Base-by-base conservation (phyloP, 768 basidiomycete genomes). In the Clitopilus hobsonii region DNA sequence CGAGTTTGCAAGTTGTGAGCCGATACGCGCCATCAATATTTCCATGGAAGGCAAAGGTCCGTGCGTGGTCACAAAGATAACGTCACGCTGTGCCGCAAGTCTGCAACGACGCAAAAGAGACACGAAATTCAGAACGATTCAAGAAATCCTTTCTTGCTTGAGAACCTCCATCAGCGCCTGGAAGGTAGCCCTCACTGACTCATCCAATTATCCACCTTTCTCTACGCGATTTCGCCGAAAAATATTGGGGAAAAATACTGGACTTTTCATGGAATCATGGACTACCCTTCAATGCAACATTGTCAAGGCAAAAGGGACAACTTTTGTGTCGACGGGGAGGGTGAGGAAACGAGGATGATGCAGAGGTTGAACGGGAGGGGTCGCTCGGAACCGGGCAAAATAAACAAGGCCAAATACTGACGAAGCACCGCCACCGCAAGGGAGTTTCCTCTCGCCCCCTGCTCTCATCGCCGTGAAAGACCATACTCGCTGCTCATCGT, bases 391-490 rank as follows among this genome's bases (percentile, higher is more conserved):
- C 20, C 18, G 11, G 30, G 25, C 18, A 45, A 18, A 53, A 10
- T 50, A 57, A 61, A 61, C 32, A 59, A 10, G 4, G 36, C 24
- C 56, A 61, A 59, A 61, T 36, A 61, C 56, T 36, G 59, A 61
- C 57, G 57, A 61, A 57, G 56, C 61, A 60, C 58, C 50, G 58
- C 61, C 58, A 61, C 61, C 50, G 26, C 52, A 55, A 54, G 55
- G 49, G 36, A 47, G 45, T 57, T 61, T 59, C 56, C 41, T 45
- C 41, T 45, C 41, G 41, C 18, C 41, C 41, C 4, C n/a, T 45
- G 41, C 41, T 18, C 41, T 45, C 41, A 45, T 45, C 41, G 41
- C 11, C 41, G n/a, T 11, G 8, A 41, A 10, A 18, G 8, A 13
- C 51, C 50, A 59, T 53, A 57, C 32, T 55, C 47, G 49, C 52